Conservation (phyloP, 768 basidiomycete genomes). For the Lactarius vividus region DNA sequence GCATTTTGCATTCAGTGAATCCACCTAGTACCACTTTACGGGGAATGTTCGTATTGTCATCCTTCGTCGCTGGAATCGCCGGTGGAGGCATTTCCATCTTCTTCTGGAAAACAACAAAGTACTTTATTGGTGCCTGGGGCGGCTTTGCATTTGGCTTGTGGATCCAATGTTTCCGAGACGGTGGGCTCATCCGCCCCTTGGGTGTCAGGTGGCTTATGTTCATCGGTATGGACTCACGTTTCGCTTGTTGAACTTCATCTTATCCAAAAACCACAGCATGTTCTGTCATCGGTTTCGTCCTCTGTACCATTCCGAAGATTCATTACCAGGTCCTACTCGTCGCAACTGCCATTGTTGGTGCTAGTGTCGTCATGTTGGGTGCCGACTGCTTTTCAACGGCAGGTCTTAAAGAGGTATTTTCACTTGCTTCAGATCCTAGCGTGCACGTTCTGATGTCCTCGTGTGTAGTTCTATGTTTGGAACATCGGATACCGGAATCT, state of each 20-base stretch:
- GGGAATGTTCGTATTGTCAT: conserved; percentile 87
- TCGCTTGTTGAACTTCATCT: conserved; percentile 25
- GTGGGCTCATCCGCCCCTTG: conserved; percentile 74
- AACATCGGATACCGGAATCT: conserved; percentile 83
- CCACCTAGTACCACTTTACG: conserved; percentile 76
- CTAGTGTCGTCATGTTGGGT: conserved; percentile 87
- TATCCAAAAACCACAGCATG: conserved; percentile 45
- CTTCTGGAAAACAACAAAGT: conserved; percentile 88
- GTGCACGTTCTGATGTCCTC: conserved; percentile 19
- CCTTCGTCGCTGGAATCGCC: conserved; percentile 72
- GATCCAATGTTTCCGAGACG: conserved; percentile 80
- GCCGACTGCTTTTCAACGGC: conserved; percentile 92
- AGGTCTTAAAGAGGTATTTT: conserved; percentile 80
- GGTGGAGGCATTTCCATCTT: conserved; percentile 87
- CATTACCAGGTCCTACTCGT: conserved; percentile 86
- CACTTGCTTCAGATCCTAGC: not conserved
- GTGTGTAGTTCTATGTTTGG: conserved; percentile 84
- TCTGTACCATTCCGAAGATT: conserved; percentile 81
- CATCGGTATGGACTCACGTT: conserved; percentile 53
- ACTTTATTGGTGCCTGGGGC: conserved; percentile 78
- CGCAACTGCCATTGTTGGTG: conserved; percentile 87
- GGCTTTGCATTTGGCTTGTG: conserved; percentile 87
- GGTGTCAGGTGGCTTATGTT: conserved; percentile 89
- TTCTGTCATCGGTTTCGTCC: conserved; percentile 73
- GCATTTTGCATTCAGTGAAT: conserved; percentile 79